Evolutionary conservation across 768 basidiomycete genomes (phyloP), one percentile per base, ranked within the genome.

Genomic region (Trametes maxima): DNA sequence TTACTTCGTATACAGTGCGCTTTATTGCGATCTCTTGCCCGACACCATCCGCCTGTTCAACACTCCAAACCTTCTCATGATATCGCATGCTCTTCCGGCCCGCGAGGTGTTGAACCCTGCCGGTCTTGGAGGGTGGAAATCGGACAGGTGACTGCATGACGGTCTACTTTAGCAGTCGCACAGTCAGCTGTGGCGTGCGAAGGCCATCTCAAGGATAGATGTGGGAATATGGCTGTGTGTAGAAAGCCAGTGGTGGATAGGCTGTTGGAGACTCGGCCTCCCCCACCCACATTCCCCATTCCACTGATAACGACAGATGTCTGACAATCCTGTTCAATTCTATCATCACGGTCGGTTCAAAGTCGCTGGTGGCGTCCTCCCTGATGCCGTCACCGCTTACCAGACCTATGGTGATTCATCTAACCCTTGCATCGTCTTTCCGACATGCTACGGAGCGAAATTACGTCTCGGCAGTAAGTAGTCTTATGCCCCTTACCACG

Each of bases 391-490:
- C 16, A 71, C 70, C 10, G 68, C 70, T 22, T 71, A 65, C 57
- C 70, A 67, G 25, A 71, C 68, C 2, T 67, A 67, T 35, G 70
- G 70, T 3, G 57, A 69, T 25, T 54, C 64, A 5, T 35, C 62
- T 17, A 71, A 68, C 40, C 70, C 68, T 5, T 69, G 69, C 57
- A 68, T 71, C 16, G 68, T 71, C 40, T 71, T 63, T 25, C 67
- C 65, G 37, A 71, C 70, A 46, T 71, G 70, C 42, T 71, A 71
- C 43, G 68, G 70, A 11, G 70, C 62, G 8, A 59, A 67, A 33
- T 57, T 71, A 11, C 63, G 57, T 10, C 54, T 64, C 54, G 65
- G 57, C 37, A 65, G 68, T 65, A 12, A 48, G 57, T 67, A 40
- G 17, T 14, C 24, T 33, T 12, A 21, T n/a, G 35, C 22, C 12